Conservation (phyloP, 371 early-diverging fungal genomes). For the Batrachochytrium dendrobatidis region DNA sequence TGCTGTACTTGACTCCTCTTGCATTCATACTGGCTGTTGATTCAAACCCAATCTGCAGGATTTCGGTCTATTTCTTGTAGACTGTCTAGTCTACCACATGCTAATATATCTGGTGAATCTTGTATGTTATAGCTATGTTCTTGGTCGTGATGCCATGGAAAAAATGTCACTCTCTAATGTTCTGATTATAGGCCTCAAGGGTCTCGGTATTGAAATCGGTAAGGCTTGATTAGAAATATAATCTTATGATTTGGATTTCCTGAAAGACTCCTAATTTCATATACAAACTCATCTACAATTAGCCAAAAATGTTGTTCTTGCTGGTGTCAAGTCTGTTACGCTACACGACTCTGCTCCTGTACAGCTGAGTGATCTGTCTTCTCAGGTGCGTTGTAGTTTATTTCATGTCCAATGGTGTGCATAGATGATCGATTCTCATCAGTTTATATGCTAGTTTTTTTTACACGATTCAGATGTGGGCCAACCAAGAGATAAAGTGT, state of each 20-base stretch:
- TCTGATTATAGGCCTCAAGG: conserved; percentile 92
- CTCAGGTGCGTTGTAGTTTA: conserved; percentile 60
- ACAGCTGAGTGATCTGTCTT: conserved; percentile 78
- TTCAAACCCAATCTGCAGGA: too few species aligned
- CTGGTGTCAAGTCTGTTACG: conserved; percentile 97
- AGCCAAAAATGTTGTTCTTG: conserved; percentile 98
- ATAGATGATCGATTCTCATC: too few species aligned
- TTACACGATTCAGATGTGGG: conserved; percentile 86
- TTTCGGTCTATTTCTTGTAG: too few species aligned
- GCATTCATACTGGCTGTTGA: too few species aligned
- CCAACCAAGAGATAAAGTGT: conserved; percentile 74
- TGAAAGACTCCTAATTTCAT: too few species aligned
- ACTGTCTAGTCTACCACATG: too few species aligned
- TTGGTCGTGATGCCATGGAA: conserved; percentile 99
- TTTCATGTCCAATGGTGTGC: neutral
- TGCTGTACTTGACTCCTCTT: too few species aligned
- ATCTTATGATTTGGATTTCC: too few species aligned
- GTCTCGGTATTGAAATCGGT: conserved; percentile 98
- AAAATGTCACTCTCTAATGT: conserved; percentile 97
- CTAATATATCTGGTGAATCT: too few species aligned
- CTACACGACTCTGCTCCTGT: conserved; percentile 82
- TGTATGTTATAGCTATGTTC: conserved; percentile 77
- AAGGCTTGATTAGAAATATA: conserved; percentile 12
- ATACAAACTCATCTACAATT: too few species aligned
- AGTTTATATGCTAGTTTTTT: conserved; percentile 97